Percentiles rank a stretch among this genome's conserved stretches.
Evolutionary conservation across 768 basidiomycete genomes (phyloP).

Genomic region (Fibroporia radiculosa): DNA sequence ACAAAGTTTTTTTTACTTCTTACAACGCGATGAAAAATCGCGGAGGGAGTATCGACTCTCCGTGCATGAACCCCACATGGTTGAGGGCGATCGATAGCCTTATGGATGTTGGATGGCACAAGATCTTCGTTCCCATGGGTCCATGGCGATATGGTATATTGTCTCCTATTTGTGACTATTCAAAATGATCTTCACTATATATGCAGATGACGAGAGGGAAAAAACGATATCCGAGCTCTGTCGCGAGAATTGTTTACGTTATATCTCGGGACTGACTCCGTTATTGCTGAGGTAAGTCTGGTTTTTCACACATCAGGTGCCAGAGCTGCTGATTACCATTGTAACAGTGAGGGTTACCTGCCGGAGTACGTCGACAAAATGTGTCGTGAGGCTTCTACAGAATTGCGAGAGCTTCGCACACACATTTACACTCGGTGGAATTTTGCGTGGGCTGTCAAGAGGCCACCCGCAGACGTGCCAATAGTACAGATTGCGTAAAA

Average conservation of each 20-base stretch:
- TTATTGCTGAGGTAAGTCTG: constrained; percentile 19
- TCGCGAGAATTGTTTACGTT: constrained; percentile 20
- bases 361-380: constrained; percentile 22
- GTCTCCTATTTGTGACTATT: neutral
- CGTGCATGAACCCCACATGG: constrained; percentile 23
- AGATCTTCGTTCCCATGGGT: constrained; percentile 25
- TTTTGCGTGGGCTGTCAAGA: constrained; percentile 28
- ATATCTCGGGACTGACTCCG: constrained; percentile 22
- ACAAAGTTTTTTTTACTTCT: constrained; percentile 23
- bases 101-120: constrained; percentile 24
- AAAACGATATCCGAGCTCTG: constrained; percentile 22
- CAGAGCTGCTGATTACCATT: neutral
- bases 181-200: neutral
- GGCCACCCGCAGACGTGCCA: neutral
- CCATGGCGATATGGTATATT: constrained; percentile 23
- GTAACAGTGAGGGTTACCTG: constrained; percentile 22
- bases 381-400: constrained; percentile 19
- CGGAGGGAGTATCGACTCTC: constrained; percentile 20
- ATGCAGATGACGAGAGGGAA: constrained; percentile 18
- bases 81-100: constrained; percentile 18
- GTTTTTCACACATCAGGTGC: neutral
- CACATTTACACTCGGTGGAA: constrained; percentile 24
- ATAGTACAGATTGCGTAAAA: too few species aligned
- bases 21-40: constrained; percentile 26
- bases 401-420: constrained; percentile 20